Evolutionary conservation across 192 early-diverging fungal species (phyloP).

Genomic region (Pecoramyces ruminantium): DNA sequence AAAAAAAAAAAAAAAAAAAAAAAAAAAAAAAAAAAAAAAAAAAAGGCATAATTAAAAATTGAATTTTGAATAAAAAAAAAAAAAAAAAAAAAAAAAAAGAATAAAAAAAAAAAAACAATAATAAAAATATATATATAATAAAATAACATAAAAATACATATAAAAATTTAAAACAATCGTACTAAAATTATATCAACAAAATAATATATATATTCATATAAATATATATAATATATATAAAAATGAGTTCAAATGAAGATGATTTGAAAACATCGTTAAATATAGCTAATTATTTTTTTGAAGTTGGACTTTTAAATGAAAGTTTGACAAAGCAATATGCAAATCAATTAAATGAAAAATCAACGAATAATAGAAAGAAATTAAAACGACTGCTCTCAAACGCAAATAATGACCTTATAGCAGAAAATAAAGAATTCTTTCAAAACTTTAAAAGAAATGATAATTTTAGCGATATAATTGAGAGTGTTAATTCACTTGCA

Average conservation of each 20-base stretch:
- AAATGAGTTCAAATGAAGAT: neutral
- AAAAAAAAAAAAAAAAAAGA: no score
- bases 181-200: no score
- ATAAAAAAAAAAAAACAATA: no score
- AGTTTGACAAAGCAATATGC: neutral
- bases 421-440: neutral
- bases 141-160: no score
- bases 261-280: neutral
- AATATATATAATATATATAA: neutral
- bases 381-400: neutral
- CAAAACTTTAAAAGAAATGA: neutral
- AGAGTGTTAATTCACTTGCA: neutral
- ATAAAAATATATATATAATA: no score
- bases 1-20: no score
- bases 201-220: no score
- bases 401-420: neutral
- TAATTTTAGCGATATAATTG: neutral
- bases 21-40: no score
- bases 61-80: no score
- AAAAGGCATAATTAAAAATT: no score
- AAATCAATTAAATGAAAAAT: neutral
- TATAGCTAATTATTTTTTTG: neutral
- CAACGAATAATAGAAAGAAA: neutral
- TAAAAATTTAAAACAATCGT: no score
- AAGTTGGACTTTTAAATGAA: neutral